phyloP scores from a whole-genome alignment of 2,329 filamentous ascomycete genomes.

The Paecilomyces variotii region DNA sequence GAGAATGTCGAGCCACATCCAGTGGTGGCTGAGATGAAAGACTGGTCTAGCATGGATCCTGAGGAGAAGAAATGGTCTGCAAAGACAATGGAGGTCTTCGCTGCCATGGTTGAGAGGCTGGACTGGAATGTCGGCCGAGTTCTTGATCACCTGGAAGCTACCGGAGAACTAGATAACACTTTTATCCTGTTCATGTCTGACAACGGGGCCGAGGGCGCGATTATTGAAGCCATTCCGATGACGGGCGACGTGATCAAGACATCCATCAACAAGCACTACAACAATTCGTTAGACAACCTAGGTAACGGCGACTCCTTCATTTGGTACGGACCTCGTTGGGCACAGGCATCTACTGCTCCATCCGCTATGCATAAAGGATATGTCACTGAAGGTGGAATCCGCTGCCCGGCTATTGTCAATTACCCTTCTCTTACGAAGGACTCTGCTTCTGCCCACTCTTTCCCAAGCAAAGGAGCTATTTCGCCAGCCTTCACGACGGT shows the following conservation, averaged over 20 bases:
- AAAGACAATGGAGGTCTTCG: conserved; percentile 54
- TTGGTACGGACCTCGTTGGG: conserved; percentile 54
- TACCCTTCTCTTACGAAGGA: conserved; percentile 24
- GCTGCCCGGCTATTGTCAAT: conserved; percentile 45
- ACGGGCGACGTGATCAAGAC: conserved; percentile 47
- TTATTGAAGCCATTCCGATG: conserved; percentile 52
- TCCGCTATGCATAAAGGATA: conserved; percentile 43
- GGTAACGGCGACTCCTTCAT: conserved; percentile 51
- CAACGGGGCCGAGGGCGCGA: conserved; percentile 54
- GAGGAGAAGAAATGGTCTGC: conserved; percentile 34
- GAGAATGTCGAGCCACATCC: conserved; percentile 36
- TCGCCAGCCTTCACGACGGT: conserved; percentile 40
- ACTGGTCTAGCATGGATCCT: conserved; percentile 25
- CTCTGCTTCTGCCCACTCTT: conserved; percentile 20
- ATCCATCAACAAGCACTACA: conserved; percentile 49
- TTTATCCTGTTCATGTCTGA: conserved; percentile 57
- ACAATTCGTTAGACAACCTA: conserved; percentile 51
- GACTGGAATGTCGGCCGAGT: conserved; percentile 54
- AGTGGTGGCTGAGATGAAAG: conserved; percentile 36
- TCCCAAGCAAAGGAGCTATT: conserved; percentile 34
- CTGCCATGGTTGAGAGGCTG: conserved; percentile 57
- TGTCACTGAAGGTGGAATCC: conserved; percentile 45
- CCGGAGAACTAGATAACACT: conserved; percentile 55
- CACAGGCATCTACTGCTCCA: conserved; percentile 46
- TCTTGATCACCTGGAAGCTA: conserved; percentile 47